Evolutionary conservation across 176 grass and related monocot genomes (phyloP).

Genomic region (Aegilops bicornis): DNA sequence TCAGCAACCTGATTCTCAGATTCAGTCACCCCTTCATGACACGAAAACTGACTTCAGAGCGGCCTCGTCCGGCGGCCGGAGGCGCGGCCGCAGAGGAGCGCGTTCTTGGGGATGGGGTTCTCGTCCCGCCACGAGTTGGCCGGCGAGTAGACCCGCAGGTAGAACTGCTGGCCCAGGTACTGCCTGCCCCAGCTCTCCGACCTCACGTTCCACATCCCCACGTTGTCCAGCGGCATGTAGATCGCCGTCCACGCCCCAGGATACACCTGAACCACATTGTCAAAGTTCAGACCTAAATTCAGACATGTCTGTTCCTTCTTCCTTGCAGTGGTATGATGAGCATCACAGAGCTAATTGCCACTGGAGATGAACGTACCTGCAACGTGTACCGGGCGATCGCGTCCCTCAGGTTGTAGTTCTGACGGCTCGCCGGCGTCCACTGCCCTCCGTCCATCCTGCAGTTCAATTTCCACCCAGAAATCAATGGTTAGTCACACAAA

Average conservation of each 20-base stretch:
- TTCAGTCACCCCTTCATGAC: constrained; percentile 72
- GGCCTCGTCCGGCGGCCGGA: constrained; percentile 82
- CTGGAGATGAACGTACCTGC: constrained; percentile 46
- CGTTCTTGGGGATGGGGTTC: constrained; percentile 91
- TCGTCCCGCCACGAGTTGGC: constrained; percentile 91
- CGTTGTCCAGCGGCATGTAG: constrained; percentile 96
- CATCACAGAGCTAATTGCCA: not conserved
- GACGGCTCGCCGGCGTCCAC: constrained; percentile 66
- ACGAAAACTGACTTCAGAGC: constrained; percentile 52
- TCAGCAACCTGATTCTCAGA: constrained; percentile 20
- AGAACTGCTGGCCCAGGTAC: constrained; percentile 94
- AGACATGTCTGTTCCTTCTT: no score
- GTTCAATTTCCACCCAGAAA: constrained; percentile 8
- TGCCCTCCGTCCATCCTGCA: constrained; percentile 88
- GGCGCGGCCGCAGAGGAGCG: constrained; percentile 82
- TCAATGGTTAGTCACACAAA: not conserved
- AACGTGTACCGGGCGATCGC: constrained; percentile 76
- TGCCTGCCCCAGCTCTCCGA: constrained; percentile 91
- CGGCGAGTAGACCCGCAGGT: constrained; percentile 90
- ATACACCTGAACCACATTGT: constrained; percentile 75
- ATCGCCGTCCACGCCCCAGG: constrained; percentile 83
- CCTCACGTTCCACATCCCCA: constrained; percentile 96
- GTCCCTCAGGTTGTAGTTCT: constrained; percentile 81
- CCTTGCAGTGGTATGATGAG: no score
- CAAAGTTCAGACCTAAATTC: not conserved